Evolutionary conservation across 2,329 filamentous ascomycete species (phyloP).

Genomic region (Pseudocercospora vitis): DNA sequence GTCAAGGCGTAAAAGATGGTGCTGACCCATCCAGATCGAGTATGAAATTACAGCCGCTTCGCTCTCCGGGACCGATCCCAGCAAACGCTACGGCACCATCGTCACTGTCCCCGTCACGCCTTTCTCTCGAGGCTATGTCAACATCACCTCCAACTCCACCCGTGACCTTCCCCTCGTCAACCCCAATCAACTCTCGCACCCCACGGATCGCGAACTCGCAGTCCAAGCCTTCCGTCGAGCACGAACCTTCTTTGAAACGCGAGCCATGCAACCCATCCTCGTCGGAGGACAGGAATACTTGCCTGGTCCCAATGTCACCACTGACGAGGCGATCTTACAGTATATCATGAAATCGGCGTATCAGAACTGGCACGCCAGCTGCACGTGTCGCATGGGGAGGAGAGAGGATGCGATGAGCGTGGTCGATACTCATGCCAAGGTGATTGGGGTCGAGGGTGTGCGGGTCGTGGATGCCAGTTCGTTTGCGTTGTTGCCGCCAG

Average conservation of each 20-base stretch:
- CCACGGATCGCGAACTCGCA: conserved; percentile 37
- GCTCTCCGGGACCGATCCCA: too few species aligned
- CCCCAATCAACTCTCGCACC: too few species aligned
- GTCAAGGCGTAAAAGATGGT: too few species aligned
- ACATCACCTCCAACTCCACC: too few species aligned
- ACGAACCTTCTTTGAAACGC: conserved; percentile 32
- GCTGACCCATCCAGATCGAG: too few species aligned
- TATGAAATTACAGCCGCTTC: too few species aligned
- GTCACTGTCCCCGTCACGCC: too few species aligned
- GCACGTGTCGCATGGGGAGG: conserved; percentile 18
- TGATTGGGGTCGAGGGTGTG: conserved; percentile 24
- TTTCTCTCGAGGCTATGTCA: too few species aligned
- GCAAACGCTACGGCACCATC: too few species aligned
- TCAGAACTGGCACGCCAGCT: conserved; percentile 16
- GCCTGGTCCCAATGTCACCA: conserved; percentile 19
- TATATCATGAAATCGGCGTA: conserved; percentile 3
- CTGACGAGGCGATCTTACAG: conserved; percentile 14
- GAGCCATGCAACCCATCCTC: conserved; percentile 30
- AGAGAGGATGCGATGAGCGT: conserved; percentile 21
- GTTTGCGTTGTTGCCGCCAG: conserved; percentile 28
- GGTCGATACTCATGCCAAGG: conserved; percentile 21
- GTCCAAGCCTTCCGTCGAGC: conserved; percentile 37
- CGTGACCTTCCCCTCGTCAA: too few species aligned
- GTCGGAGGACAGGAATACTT: conserved; percentile 18
- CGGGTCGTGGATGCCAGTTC: conserved; percentile 28